Base-by-base conservation (phyloP, 1,139 yeast species). In the Taiozyma sp. region DNA sequence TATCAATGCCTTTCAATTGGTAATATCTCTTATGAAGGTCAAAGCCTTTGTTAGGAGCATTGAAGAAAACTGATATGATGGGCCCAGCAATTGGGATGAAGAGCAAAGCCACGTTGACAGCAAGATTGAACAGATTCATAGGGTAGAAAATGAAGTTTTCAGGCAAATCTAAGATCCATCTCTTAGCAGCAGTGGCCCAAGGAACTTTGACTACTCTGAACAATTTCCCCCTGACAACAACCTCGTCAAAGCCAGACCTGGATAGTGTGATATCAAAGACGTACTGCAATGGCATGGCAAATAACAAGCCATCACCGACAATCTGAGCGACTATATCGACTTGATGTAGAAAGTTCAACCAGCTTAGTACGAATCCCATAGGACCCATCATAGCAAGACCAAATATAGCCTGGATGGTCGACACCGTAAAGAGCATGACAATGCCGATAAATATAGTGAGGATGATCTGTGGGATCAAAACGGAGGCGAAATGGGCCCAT, bases 11-110 rank as follows among this genome's bases (percentile, higher is more conserved):
- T 60, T 82, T 83, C 46, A 86, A 70, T 38, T 75, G 75, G 59
- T 81, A 86, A 62, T 85, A 87, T 46, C 92, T 70, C 14, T 70
- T 63, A 53, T 84, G 91, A 19, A 80, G 74, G 47, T 71, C 70
- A 49, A 75, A 70, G 0, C 87, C 92, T 47, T 79, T 78, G 28
- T 79, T 70, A 0, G 88, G 83, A 2, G 89, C 84, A 50, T 78
- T 79, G 22, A 84, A 55, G 5, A 82, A 56, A 14, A 84, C 70
- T 8, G 81, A 75, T 12, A 83, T 46, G 4, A 79, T 46, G 0
- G 91, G 88, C 0, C 93, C 95, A 13, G 81, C 44, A 8, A 84
- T 51, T 0, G 95, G 95, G 13, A 86, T 70, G 51, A 78, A 70
- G 32, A 79, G 77, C 24, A 84, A 65, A 0, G 72, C 27, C 22